phyloP scores from a whole-genome alignment of 2,329 filamentous ascomycete species.

The Colletotrichum endophyticum region DNA sequence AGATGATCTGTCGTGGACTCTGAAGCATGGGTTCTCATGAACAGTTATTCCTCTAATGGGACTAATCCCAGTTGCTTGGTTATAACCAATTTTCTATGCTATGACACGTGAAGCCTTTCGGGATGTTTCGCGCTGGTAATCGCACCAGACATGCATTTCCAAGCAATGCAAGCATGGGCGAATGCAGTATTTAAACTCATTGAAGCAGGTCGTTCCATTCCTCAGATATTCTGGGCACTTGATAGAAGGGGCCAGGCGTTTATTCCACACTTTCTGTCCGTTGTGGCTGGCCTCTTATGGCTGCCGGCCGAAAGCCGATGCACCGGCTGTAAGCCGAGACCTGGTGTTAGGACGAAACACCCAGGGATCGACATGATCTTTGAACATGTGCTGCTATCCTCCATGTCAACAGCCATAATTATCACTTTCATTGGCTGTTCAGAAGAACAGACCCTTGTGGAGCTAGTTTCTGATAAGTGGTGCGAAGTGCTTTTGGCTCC shows the following conservation, averaged over 20 bases:
- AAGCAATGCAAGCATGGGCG: neutral
- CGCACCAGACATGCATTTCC: neutral
- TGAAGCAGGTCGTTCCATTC: neutral
- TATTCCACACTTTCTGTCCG: neutral
- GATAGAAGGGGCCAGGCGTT: neutral
- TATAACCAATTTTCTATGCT: neutral
- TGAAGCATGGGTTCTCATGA: neutral
- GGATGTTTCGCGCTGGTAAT: neutral
- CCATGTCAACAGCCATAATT: neutral
- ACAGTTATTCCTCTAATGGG: neutral
- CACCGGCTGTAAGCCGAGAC: neutral
- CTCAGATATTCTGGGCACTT: neutral
- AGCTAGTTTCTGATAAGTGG: neutral
- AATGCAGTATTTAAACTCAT: neutral
- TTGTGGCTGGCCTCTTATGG: neutral
- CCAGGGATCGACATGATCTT: neutral
- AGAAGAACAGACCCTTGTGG: neutral
- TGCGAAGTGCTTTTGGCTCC: neutral
- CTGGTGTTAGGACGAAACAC: neutral
- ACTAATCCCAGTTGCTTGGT: fast-evolving
- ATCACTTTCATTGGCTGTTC: neutral
- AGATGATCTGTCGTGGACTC: neutral
- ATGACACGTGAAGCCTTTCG: neutral
- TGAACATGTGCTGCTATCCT: neutral
- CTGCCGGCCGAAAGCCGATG: neutral